phyloP scores from a whole-genome alignment of 352 stramenopile species.

The Salisapilia sapeloensis region DNA sequence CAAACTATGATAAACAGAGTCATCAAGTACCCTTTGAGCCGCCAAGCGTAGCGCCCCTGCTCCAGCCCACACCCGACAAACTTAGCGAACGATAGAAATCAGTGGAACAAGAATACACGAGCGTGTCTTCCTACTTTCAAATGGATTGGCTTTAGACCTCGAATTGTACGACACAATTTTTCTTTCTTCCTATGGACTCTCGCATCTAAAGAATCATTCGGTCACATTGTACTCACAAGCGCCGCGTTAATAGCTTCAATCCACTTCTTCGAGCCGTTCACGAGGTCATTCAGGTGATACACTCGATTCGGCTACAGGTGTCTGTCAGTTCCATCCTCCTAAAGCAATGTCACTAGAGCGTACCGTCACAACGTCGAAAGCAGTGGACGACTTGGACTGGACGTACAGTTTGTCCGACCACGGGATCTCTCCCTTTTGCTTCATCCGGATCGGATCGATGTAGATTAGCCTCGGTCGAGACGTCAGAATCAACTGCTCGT shows the following conservation, averaged over 20 bases:
- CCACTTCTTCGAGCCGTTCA: constrained; percentile 83
- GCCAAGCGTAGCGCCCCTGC: too few relatives aligned
- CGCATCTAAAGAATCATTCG: constrained; percentile 2
- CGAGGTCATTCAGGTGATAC: constrained; percentile 78
- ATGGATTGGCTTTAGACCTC: too few relatives aligned
- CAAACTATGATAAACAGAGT: too few relatives aligned
- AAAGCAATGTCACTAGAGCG: background rate
- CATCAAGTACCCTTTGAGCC: too few relatives aligned
- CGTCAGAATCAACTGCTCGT: constrained; percentile 52
- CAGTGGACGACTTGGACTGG: constrained; percentile 65
- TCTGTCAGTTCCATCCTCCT: constrained; percentile 1
- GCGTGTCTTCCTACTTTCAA: too few relatives aligned
- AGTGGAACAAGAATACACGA: too few relatives aligned
- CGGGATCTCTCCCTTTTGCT: constrained; percentile 79
- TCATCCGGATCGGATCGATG: constrained; percentile 83
- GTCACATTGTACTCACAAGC: constrained; percentile 48
- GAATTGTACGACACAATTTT: too few relatives aligned
- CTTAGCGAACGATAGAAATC: too few relatives aligned
- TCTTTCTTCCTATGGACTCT: too few relatives aligned
- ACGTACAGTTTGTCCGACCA: constrained; percentile 78
- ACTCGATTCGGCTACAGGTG: constrained; percentile 52
- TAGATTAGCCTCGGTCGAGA: constrained; percentile 79
- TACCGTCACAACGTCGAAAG: constrained; percentile 79
- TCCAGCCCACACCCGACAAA: too few relatives aligned
- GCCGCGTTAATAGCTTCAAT: constrained; percentile 77